These are phyloP conservation scores for Panaeolus cyanescens DNA, from an alignment of 768 basidiomycete species.

Conservation along the genomic window DNA sequence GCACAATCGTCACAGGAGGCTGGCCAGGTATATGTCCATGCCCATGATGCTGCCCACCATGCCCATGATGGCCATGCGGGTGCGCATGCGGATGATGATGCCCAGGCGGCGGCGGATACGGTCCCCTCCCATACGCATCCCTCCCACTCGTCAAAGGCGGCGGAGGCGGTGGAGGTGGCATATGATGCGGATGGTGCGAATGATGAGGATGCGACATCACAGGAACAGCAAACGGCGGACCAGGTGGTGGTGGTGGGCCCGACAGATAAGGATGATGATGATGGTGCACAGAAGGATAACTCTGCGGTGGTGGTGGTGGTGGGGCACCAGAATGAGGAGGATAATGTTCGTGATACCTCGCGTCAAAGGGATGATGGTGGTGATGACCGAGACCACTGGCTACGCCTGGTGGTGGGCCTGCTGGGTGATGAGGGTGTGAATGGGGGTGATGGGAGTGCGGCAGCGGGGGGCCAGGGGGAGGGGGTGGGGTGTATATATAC, in stretches of 20 bases:
- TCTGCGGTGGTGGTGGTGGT: constrained; percentile 22
- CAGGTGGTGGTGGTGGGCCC: constrained; percentile 29
- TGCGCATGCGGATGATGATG: constrained; percentile 17
- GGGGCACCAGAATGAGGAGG: constrained; percentile 7
- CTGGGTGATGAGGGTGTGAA: constrained; percentile 19
- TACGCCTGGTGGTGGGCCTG: neutral
- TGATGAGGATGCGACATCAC: constrained; percentile 14
- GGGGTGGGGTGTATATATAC: constrained; percentile 6
- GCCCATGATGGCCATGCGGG: constrained; percentile 16
- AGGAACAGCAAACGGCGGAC: neutral
- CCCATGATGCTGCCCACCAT: constrained; percentile 23
- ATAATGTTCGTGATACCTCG: constrained; percentile 14
- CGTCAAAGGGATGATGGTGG: constrained; percentile 10
- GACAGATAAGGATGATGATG: constrained; percentile 20
- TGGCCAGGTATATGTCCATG: constrained; percentile 36
- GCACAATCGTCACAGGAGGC: constrained; percentile 33
- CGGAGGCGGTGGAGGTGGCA: constrained; percentile 17
- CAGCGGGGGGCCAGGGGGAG: constrained; percentile 4
- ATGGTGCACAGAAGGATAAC: constrained; percentile 36
- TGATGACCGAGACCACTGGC: neutral
- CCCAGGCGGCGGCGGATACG: constrained; percentile 20
- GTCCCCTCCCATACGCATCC: constrained; percentile 6
- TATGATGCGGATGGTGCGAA: constrained; percentile 12
- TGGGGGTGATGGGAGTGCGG: constrained; percentile 8
- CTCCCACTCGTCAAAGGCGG: constrained; percentile 17